A percentile compares a stretch with the other conserved stretches of the same genome.
Evolutionary conservation across 768 basidiomycete genomes (phyloP).

Genomic region (Suillus placidus): DNA sequence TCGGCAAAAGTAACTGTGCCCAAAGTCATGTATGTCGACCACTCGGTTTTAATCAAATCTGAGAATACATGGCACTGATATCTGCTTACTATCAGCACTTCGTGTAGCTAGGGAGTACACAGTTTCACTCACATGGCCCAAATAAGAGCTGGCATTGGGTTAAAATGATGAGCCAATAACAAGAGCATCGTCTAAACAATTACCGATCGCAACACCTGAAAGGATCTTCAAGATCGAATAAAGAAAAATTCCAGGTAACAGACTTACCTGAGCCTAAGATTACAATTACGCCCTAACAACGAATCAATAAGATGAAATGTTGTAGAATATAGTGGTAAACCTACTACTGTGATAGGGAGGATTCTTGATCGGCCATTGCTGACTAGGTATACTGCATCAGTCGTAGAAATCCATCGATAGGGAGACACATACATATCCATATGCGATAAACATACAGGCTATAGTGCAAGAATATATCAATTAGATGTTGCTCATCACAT

Average conservation of each 20-base stretch:
- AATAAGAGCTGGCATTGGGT: neutral
- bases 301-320: neutral
- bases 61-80: conserved; percentile 1
- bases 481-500: neutral
- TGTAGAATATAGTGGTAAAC: neutral
- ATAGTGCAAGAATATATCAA: neutral
- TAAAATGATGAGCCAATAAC: neutral
- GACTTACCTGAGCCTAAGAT: conserved; percentile 2
- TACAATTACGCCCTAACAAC: neutral
- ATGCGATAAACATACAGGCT: conserved; percentile 8
- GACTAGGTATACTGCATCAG: conserved; percentile 1
- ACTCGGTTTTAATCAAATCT: neutral
- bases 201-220: conserved; percentile 6
- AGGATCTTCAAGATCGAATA: neutral
- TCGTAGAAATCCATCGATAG: neutral
- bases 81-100: conserved; percentile 5
- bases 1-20: neutral
- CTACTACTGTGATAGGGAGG: neutral
- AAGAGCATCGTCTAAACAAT: neutral
- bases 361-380: neutral
- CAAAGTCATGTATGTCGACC: conserved; percentile 4
- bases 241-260: neutral
- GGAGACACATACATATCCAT: conserved; percentile 8
- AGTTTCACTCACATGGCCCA: conserved; percentile 5
- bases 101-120: too few species aligned